Percentiles rank a stretch among this genome's conserved stretches.
phyloP scores from a whole-genome alignment of 495 filamentous ascomycete genomes.

The Aspergillus ellipticus region DNA sequence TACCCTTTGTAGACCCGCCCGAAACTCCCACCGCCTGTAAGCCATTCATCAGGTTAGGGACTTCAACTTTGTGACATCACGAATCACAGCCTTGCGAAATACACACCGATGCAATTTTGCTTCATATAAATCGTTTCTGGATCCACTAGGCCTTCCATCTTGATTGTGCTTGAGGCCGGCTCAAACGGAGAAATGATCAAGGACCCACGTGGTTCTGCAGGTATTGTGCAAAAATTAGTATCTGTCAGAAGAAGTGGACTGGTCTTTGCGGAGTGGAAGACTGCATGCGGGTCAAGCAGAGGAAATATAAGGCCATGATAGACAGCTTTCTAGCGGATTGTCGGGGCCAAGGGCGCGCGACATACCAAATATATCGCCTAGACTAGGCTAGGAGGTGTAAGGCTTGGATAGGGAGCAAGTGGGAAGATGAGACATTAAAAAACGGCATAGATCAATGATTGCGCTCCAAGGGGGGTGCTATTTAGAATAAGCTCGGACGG shows the following conservation, averaged over 20 bases:
- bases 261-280: neutral
- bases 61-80: neutral
- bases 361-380: neutral
- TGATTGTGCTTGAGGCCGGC: constrained; percentile 12
- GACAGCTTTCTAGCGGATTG: neutral
- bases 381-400: neutral
- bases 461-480: constrained; percentile 5
- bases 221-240: neutral
- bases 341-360: neutral
- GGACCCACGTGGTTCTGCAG: constrained; percentile 6
- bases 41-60: neutral
- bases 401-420: neutral
- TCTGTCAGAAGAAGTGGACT: neutral
- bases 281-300: neutral
- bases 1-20: constrained; percentile 96
- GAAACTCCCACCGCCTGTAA: constrained; percentile 78
- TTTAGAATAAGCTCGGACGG: constrained; percentile 3
- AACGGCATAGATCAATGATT: neutral
- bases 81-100: neutral
- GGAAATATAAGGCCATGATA: neutral
- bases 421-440: constrained; percentile 5
- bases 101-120: constrained; percentile 86
- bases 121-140: constrained; percentile 88
- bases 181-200: constrained; percentile 1
- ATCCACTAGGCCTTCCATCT: constrained; percentile 55